A percentile compares a stretch with the other conserved stretches of the same genome.
phyloP scores from a whole-genome alignment of 305 asterid genomes.

The Solanum hybrid region DNA sequence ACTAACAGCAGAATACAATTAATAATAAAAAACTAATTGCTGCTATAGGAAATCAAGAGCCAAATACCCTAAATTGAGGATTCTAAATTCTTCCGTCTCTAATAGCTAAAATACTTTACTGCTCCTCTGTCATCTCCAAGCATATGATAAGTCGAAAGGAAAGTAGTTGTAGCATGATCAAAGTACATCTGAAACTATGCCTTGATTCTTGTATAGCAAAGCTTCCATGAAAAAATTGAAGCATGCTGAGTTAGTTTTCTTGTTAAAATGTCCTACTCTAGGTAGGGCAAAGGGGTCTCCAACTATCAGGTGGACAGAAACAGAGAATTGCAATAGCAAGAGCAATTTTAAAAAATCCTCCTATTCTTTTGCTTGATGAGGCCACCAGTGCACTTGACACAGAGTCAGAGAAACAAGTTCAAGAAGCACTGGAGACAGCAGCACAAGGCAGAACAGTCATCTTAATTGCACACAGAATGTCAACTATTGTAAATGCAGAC shows the following conservation, averaged over 20 bases:
- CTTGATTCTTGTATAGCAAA: background rate
- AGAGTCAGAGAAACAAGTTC: constrained; percentile 79
- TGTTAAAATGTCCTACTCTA: constrained; percentile 9
- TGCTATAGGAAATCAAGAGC: background rate
- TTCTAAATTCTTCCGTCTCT: background rate
- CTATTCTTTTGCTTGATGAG: constrained; percentile 80
- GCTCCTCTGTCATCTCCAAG: background rate
- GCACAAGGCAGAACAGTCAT: constrained; percentile 76
- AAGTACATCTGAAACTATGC: background rate
- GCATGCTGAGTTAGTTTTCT: background rate
- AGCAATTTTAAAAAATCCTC: constrained; percentile 71
- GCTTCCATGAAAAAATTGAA: background rate
- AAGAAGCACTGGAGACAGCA: constrained; percentile 72
- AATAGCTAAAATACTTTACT: background rate
- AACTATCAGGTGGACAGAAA: constrained; percentile 90
- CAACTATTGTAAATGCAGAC: constrained; percentile 73
- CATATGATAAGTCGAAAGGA: background rate
- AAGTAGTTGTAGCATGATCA: background rate
- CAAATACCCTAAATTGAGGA: background rate
- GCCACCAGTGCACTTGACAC: constrained; percentile 95
- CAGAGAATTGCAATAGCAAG: constrained; percentile 91
- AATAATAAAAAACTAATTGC: background rate
- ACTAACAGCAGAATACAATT: no score
- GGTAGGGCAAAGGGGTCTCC: constrained; percentile 85
- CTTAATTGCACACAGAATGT: constrained; percentile 72